phyloP scores from a whole-genome alignment of 2,329 filamentous ascomycete genomes.

The Rhytidhysteron rufulum region DNA sequence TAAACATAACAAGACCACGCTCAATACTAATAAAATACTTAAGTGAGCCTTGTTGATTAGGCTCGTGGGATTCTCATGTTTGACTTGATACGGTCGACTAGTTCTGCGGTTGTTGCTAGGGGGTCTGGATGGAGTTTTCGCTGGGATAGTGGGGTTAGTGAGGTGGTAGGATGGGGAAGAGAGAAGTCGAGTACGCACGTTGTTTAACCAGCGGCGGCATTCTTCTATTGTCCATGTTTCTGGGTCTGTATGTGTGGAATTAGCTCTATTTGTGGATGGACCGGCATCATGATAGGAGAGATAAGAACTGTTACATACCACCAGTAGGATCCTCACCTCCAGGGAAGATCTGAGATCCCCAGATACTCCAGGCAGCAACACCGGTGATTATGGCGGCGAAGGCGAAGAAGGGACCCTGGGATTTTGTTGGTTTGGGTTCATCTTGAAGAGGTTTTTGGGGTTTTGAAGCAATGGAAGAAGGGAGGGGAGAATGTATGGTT shows the following conservation, averaged over 20 bases:
- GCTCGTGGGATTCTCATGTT: constrained; percentile 56
- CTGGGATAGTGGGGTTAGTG: constrained; percentile 21
- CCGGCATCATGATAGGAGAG: background rate
- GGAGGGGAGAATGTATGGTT: too few species aligned
- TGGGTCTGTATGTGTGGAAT: constrained; percentile 47
- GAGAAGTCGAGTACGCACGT: constrained; percentile 53
- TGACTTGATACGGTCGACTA: constrained; percentile 65
- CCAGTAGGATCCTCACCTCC: constrained; percentile 71
- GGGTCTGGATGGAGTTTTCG: constrained; percentile 60
- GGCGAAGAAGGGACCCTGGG: constrained; percentile 34
- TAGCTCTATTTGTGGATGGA: constrained; percentile 7
- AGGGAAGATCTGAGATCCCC: constrained; percentile 79
- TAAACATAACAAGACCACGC: too few species aligned
- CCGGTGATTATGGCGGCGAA: constrained; percentile 81
- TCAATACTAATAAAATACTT: background rate
- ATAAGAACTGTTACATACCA: constrained; percentile 52
- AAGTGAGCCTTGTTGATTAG: too few species aligned
- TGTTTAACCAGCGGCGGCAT: constrained; percentile 73
- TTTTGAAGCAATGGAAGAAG: background rate
- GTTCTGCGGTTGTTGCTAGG: constrained; percentile 58
- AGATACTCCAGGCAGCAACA: constrained; percentile 78
- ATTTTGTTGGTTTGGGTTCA: background rate
- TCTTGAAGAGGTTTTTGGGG: background rate
- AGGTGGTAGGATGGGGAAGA: background rate
- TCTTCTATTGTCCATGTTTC: constrained; percentile 75